Conservation (phyloP, 768 basidiomycete species). For the Neoboletus subvelutipes region DNA sequence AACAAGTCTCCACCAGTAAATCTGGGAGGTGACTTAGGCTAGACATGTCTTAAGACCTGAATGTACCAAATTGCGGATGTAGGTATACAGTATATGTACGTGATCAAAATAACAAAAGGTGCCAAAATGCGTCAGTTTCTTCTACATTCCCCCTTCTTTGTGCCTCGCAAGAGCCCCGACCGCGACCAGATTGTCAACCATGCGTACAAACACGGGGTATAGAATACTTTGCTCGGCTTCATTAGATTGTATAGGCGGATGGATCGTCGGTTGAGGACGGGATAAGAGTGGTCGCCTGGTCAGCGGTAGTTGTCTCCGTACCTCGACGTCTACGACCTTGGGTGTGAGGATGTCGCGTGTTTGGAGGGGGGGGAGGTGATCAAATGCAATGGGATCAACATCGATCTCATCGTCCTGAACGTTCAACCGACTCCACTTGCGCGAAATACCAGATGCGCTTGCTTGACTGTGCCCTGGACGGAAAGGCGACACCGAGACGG, state of each 20-base stretch:
- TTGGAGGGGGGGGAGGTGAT: conserved; percentile 16
- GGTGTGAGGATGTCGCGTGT: not conserved
- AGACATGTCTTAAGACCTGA: not conserved
- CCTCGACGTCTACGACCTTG: conserved; percentile 6
- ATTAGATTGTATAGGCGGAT: conserved; percentile 15
- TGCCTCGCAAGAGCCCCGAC: conserved; percentile 16
- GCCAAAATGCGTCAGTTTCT: not conserved
- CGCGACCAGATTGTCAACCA: conserved; percentile 22
- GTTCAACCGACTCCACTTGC: conserved; percentile 34
- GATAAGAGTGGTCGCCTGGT: conserved; percentile 17
- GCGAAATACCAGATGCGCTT: conserved; percentile 18
- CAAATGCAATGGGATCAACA: conserved; percentile 19
- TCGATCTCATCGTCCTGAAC: conserved; percentile 23
- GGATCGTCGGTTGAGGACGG: conserved; percentile 20
- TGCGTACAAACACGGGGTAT: conserved; percentile 22
- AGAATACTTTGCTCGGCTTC: conserved; percentile 20
- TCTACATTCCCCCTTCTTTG: not conserved
- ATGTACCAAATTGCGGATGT: not conserved
- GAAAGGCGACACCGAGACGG: conserved; percentile 14
- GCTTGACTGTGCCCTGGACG: conserved; percentile 10
- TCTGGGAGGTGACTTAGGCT: not conserved
- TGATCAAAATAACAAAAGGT: not conserved
- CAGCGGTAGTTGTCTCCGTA: conserved; percentile 9
- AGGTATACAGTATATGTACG: not conserved
- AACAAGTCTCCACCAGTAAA: not conserved